phyloP scores from a whole-genome alignment of 2,329 filamentous ascomycete genomes.

The Cryphonectria nitschkei region DNA sequence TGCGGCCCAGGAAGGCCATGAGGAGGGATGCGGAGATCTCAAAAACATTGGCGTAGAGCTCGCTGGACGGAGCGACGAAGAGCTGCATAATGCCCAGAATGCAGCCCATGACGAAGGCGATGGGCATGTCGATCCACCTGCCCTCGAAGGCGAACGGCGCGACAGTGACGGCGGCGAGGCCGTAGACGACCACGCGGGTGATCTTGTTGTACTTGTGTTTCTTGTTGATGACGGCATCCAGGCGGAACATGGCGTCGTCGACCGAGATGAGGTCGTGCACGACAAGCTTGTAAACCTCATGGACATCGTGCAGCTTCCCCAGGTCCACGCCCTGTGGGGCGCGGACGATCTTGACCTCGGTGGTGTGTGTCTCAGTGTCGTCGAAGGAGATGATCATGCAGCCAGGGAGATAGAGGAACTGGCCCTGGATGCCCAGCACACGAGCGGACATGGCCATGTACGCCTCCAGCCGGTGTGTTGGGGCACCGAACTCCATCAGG shows the following conservation, averaged over 20 bases:
- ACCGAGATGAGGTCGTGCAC: constrained; percentile 75
- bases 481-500: constrained; percentile 87
- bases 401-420: constrained; percentile 87
- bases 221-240: constrained; percentile 58
- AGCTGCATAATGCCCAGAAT: constrained; percentile 76
- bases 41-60: constrained; percentile 60
- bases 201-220: constrained; percentile 54
- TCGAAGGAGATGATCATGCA: constrained; percentile 96
- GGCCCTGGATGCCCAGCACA: constrained; percentile 86
- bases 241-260: constrained; percentile 66
- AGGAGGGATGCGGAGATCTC: constrained; percentile 58
- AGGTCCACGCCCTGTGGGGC: constrained; percentile 72
- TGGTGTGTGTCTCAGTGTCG: constrained; percentile 72
- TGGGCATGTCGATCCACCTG: constrained; percentile 75
- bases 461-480: constrained; percentile 88
- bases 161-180: constrained; percentile 74
- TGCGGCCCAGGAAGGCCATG: constrained; percentile 71
- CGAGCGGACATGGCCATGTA: constrained; percentile 89
- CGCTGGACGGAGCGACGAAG: constrained; percentile 70
- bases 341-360: constrained; percentile 77
- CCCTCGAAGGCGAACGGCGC: constrained; percentile 81
- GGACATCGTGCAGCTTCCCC: constrained; percentile 73
- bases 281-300: constrained; percentile 82
- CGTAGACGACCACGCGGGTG: constrained; percentile 69
- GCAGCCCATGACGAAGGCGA: constrained; percentile 76